Percentiles rank a stretch among this genome's conserved stretches.
phyloP scores from a whole-genome alignment of 140 eudicot species.

The Flaveria floridana region DNA sequence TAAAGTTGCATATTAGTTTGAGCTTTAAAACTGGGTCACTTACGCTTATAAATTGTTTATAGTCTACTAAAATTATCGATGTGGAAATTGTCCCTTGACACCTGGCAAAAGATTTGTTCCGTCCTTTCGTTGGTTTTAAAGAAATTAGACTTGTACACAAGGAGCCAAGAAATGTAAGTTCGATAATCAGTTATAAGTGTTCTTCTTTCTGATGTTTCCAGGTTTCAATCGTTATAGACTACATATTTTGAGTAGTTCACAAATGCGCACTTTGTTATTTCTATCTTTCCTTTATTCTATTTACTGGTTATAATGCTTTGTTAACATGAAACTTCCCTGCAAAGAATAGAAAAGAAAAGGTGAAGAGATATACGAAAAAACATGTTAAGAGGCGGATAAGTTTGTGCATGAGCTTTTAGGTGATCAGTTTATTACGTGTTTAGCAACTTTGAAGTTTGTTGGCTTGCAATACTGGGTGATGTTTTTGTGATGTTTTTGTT shows the following conservation, averaged over 20 bases:
- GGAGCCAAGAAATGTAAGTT: slow-evolving; percentile 87
- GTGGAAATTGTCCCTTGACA: slow-evolving; percentile 43
- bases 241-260: not conserved
- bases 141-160: slow-evolving; percentile 85
- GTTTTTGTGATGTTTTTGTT: not conserved
- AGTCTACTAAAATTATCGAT: not conserved
- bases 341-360: not conserved
- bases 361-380: not conserved
- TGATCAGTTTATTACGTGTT: not conserved
- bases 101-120: slow-evolving; percentile 64
- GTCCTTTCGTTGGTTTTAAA: slow-evolving; percentile 78
- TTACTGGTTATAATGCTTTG: slow-evolving; percentile 3
- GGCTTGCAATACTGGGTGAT: slow-evolving; percentile 3
- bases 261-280: not conserved
- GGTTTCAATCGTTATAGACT: not conserved
- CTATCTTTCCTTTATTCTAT: not conserved
- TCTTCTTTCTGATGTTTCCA: not conserved
- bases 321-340: slow-evolving; percentile 5
- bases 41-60: not conserved
- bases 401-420: slow-evolving; percentile 13
- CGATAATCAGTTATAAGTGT: not conserved
- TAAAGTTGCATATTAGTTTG: no score
- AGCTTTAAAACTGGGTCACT: not conserved
- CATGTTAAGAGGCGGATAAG: slow-evolving; percentile 1
- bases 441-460: slow-evolving; percentile 1